Base-by-base conservation (phyloP, 2,329 filamentous ascomycete species). In the Trichoderma oligosporum region DNA sequence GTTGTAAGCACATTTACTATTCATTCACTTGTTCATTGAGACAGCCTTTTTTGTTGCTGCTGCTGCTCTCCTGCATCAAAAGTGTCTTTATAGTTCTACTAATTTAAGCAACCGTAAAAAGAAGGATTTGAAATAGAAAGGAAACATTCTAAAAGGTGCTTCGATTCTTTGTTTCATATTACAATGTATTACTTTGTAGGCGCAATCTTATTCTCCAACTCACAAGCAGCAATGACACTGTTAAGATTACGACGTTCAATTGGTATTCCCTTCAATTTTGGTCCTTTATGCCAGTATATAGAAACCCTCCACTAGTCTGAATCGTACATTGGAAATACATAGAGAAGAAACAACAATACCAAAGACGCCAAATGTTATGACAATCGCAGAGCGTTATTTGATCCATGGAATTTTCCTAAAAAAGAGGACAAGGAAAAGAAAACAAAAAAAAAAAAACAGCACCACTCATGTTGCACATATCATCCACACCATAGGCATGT, bases 361-460 rank as follows among this genome's bases (percentile, higher is more conserved):
- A 48, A 44, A 39, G 46, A 56, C 53, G 53, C 44, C 53, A 41
- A 48, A 31, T 47, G 42, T 44, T 25, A 48, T 48, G 44, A 56
- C 29, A 24, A 27, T 29, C 22, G 31, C 41, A 46, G 22, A 27
- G 52, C 52, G 41, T 55, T 41, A 55, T 36, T 35, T 45, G 16
- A 38, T 22, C 31, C 52, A 18, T 38, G 38, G 36, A 54, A 16
- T n/a, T 14, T 7, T 16, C 24, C 29, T 14, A 35, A 7, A 35
- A 7, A 14, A 7, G n/a, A 35, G 7, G 16, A 41, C n/a, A 4
- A 44, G 1, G 18, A 11, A 31, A 44, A 36, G 27, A 49, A 29
- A 5, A 25, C 4, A 29, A 36, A 9, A n/a, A 51, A n/a, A 46
- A 27, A 35, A 29, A 22, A 35, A 24, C 22, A 16, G 9, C 9